phyloP scores from a whole-genome alignment of 441 rosid genomes.

The Populus hybrid region DNA sequence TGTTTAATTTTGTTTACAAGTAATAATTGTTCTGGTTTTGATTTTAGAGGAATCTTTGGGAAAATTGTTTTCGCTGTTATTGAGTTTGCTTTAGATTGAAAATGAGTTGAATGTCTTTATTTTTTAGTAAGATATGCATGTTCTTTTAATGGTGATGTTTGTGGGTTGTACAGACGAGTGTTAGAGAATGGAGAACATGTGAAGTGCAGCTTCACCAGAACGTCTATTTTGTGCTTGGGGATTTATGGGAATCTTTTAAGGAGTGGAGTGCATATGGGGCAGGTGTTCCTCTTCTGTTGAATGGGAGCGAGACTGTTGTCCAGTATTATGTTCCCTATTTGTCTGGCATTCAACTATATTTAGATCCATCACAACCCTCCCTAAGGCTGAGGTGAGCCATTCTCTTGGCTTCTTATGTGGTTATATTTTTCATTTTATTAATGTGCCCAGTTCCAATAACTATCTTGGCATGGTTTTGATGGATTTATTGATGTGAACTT shows the following conservation, averaged over 20 bases:
- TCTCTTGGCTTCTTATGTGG: constrained; percentile 6
- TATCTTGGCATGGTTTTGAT: not conserved
- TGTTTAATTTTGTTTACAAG: not conserved
- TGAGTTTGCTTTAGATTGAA: not conserved
- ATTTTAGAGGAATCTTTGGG: not conserved
- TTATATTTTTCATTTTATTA: not conserved
- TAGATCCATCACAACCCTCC: constrained; percentile 53
- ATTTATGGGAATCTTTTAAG: constrained; percentile 80
- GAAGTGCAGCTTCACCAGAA: constrained; percentile 32
- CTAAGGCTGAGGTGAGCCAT: constrained; percentile 47
- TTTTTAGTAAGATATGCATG: not conserved
- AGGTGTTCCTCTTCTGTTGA: constrained; percentile 82
- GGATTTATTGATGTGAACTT: not conserved
- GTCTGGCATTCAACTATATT: constrained; percentile 84
- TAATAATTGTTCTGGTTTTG: not conserved
- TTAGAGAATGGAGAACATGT: constrained; percentile 44
- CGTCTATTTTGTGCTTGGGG: constrained; percentile 57
- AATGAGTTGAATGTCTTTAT: not conserved
- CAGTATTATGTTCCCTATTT: constrained; percentile 93
- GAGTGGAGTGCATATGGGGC: constrained; percentile 96
- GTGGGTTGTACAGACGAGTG: constrained; percentile 42
- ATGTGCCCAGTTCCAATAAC: not conserved
- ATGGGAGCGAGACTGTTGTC: constrained; percentile 66
- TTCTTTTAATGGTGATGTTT: constrained; percentile 6
- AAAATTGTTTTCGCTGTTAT: not conserved